Percentiles rank a stretch among this genome's conserved stretches.
Conservation (phyloP, 2,329 filamentous ascomycete genomes). For the Cercospora zeae-maydis region DNA sequence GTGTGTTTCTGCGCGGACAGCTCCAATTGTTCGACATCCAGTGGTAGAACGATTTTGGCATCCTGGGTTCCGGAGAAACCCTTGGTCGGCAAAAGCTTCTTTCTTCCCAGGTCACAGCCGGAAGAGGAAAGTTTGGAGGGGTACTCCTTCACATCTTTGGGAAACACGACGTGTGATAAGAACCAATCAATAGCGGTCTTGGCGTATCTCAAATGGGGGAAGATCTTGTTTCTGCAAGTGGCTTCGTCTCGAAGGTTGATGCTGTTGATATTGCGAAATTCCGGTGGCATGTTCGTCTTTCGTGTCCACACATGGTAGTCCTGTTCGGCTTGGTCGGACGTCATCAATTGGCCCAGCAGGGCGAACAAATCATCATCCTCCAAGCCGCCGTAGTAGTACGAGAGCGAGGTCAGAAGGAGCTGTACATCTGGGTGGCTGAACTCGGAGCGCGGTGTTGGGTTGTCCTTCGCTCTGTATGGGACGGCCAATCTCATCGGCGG, state of each 20-base stretch:
- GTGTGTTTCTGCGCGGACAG: slow-evolving; percentile 57
- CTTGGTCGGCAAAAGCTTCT: slow-evolving; percentile 55
- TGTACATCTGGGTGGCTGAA: slow-evolving; percentile 67
- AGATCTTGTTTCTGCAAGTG: slow-evolving; percentile 25
- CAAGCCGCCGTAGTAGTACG: slow-evolving; percentile 64
- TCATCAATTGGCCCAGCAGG: slow-evolving; percentile 25
- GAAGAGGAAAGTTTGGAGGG: slow-evolving; percentile 60
- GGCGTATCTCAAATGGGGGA: slow-evolving; percentile 48
- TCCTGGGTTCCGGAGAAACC: slow-evolving; percentile 73
- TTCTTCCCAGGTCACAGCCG: slow-evolving; percentile 62
- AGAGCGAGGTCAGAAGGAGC: slow-evolving; percentile 62
- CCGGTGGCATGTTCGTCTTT: slow-evolving; percentile 15
- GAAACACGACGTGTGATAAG: slow-evolving; percentile 64
- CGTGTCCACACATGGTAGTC: slow-evolving; percentile 30
- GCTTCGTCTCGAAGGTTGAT: slow-evolving; percentile 31
- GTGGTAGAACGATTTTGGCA: slow-evolving; percentile 56
- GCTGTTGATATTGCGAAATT: slow-evolving; percentile 23
- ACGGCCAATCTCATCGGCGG: slow-evolving; percentile 56
- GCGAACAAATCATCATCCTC: slow-evolving; percentile 44
- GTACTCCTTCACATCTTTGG: slow-evolving; percentile 63
- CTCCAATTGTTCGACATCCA: slow-evolving; percentile 60
- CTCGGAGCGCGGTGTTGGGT: slow-evolving; percentile 60
- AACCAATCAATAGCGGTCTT: slow-evolving; percentile 63
- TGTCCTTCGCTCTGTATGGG: slow-evolving; percentile 64
- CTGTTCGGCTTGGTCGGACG: slow-evolving; percentile 28